Evolutionary conservation across 495 filamentous ascomycete species (phyloP), one percentile per base, ranked within the genome.

Genomic region (Aspergillus olivimuriae): DNA sequence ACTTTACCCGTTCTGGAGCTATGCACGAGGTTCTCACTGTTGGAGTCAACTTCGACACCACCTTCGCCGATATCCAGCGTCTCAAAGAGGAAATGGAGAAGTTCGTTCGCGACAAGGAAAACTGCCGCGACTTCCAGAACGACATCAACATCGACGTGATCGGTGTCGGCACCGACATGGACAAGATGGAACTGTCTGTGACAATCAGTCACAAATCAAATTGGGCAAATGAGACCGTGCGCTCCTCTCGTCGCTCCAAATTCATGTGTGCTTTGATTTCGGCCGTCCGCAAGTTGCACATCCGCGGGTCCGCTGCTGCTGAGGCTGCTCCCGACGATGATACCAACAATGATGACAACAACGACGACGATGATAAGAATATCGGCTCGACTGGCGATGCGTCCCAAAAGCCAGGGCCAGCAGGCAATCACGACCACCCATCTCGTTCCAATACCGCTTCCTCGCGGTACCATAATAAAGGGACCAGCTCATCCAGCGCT

Each of bases 241-340:
- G 91, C 17, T 80, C 84, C 17, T 76, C 85, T 12, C 82, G 92
- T 32, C 83, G 90, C 41, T 92, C 86, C 55, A 96, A 94, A 62
- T 95, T 98, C 69, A 92, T 97, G 81, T 95, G 89, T 55, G 92
- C 92, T 3, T 73, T 98, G 31, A 82, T 94, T 5, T 67, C 89
- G 8, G 90, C 92, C 7, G 71, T 96, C 26, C 84, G 86, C 63
- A 84, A 81, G 62, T 77, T 98, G 12, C 89, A 87, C 4, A 94
- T 98, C 56, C 82, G 90, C 42, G 41, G 42, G 5, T 46, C 53
- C 4, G 47, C 47, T 16, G 48, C 48, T 5, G 43, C 41, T n/a
- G 46, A 48, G 18, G 51, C 39, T 32, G 47, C 52, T 17, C n/a
- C 50, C 3, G 36, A 32, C 2, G 42, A 41, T 3, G 43, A 41